Conservation (phyloP, 257 asterid species). For the Cruciata laevipes region DNA sequence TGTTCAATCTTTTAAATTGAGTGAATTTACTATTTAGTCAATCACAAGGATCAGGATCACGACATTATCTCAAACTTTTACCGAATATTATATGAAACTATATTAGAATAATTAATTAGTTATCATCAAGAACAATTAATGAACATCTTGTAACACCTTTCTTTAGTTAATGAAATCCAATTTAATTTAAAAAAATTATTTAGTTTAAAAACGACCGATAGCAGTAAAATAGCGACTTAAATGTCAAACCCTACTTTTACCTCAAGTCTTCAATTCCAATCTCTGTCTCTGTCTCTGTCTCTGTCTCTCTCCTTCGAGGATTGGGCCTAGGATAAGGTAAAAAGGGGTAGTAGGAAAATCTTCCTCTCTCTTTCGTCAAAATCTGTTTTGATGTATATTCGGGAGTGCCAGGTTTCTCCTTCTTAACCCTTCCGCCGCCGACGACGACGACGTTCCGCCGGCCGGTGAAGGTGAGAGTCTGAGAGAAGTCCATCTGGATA, state of each 20-base stretch:
- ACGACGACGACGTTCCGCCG: constrained; percentile 6
- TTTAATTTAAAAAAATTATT: too few species aligned
- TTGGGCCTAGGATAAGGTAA: constrained; percentile 13
- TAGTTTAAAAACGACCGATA: too few species aligned
- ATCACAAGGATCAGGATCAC: too few species aligned
- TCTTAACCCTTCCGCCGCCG: constrained; percentile 16
- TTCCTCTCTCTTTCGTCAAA: background rate
- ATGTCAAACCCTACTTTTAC: background rate
- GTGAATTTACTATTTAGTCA: too few species aligned
- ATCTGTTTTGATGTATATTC: constrained; percentile 2
- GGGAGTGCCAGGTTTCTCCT: constrained; percentile 18
- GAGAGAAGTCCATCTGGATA: constrained; percentile 17
- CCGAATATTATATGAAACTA: too few species aligned
- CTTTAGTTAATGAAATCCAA: too few species aligned
- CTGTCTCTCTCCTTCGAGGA: background rate
- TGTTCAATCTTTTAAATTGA: too few species aligned
- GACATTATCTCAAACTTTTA: too few species aligned
- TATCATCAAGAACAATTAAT: too few species aligned
- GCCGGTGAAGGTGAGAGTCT: constrained; percentile 21
- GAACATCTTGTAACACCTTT: too few species aligned
- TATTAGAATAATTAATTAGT: too few species aligned
- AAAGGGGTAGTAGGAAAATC: background rate
- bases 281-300: constrained; percentile 11
- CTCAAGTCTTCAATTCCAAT: background rate
- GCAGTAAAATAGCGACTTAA: too few species aligned